Base-by-base conservation (phyloP, 2,329 filamentous ascomycete species). In the Alternaria alternata region DNA sequence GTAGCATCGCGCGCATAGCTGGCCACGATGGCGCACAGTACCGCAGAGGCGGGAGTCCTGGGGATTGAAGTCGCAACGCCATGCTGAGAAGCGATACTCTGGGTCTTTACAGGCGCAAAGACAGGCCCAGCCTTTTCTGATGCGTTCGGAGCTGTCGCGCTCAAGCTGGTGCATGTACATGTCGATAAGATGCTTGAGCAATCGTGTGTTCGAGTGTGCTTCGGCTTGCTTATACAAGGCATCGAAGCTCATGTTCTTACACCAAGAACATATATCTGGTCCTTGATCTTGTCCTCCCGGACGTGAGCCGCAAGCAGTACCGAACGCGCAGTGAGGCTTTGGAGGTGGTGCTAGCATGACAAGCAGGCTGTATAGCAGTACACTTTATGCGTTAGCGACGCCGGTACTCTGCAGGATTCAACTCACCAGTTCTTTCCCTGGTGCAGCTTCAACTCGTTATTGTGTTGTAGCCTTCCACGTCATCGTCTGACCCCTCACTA, bases 101-200 rank as follows among this genome's bases (percentile, higher is more conserved):
- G 67, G 67, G 28, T 72, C 67, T 61, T 71, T 72, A 42, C 64
- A 66, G 12, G 67, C 67, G 46, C 69, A 72, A 8, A 70, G 61
- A 20, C 61, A 56, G 7, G 61, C 26, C 69, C 68, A 72, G 28
- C 63, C 63, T 62, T 67, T 72, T 16, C 43, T 46, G 34, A 66
- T 57, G 2, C 69, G 64, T 54, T 72, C 68, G 5, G 61, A 53
- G 36, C 46, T 61, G 43, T 71, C 65, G 20, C 49, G 58, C 34
- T 70, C 63, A 26, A 72, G 65, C 46, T 72, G 64, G 20, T 62
- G 59, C 54, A 61, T 64, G 54, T 69, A 68, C 7, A 41, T 49
- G 26, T 71, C 57, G n/a, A 71, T 60, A 20, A 66, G 57, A 26
- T 54, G 56, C 11, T 59, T 66, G 18, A 71, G 48, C 9, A 51